A percentile compares a stretch with the other conserved stretches of the same genome.
Conservation (phyloP, 495 filamentous ascomycete species). For the Staphylotrichum longicolle region DNA sequence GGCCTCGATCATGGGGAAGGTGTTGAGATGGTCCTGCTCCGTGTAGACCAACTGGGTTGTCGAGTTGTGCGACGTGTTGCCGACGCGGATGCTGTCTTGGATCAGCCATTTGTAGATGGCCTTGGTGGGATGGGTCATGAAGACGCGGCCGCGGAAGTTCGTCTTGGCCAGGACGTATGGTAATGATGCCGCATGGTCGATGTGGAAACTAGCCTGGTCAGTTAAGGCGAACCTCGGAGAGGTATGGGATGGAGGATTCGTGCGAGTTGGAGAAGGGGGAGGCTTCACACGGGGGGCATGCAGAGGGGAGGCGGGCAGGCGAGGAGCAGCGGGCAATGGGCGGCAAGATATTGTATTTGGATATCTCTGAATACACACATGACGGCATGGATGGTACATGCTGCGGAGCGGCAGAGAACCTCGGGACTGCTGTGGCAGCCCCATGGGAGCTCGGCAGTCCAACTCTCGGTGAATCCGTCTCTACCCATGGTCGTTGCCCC, state of each 20-base stretch:
- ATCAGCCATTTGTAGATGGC: slow-evolving; percentile 99
- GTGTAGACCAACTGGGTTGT: slow-evolving; percentile 78
- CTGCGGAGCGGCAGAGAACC: slow-evolving; percentile 14
- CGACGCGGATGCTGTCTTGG: slow-evolving; percentile 89
- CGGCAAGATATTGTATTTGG: slow-evolving; percentile 38
- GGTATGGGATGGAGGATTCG: neutral
- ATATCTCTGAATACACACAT: slow-evolving; percentile 38
- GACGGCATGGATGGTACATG: slow-evolving; percentile 30
- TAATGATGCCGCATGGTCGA: slow-evolving; percentile 94
- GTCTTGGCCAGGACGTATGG: slow-evolving; percentile 97
- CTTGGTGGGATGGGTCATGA: slow-evolving; percentile 99
- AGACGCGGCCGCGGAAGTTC: slow-evolving; percentile 92
- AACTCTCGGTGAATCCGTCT: slow-evolving; percentile 18
- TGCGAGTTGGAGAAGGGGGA: slow-evolving; percentile 3
- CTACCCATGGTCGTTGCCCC: slow-evolving; percentile 26
- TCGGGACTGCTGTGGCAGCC: neutral
- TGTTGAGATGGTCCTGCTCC: slow-evolving; percentile 88
- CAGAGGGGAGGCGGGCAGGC: slow-evolving; percentile 23
- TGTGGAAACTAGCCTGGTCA: slow-evolving; percentile 72
- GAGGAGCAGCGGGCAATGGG: slow-evolving; percentile 30
- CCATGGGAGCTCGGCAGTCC: slow-evolving; percentile 8
- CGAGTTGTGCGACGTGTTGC: slow-evolving; percentile 73
- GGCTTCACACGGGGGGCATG: slow-evolving; percentile 20
- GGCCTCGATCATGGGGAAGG: slow-evolving; percentile 89
- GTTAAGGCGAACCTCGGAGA: slow-evolving; percentile 19